These are phyloP conservation scores for Diaporthe humulicola DNA, from an alignment of 2,329 filamentous ascomycete species.

Conservation along the genomic window DNA sequence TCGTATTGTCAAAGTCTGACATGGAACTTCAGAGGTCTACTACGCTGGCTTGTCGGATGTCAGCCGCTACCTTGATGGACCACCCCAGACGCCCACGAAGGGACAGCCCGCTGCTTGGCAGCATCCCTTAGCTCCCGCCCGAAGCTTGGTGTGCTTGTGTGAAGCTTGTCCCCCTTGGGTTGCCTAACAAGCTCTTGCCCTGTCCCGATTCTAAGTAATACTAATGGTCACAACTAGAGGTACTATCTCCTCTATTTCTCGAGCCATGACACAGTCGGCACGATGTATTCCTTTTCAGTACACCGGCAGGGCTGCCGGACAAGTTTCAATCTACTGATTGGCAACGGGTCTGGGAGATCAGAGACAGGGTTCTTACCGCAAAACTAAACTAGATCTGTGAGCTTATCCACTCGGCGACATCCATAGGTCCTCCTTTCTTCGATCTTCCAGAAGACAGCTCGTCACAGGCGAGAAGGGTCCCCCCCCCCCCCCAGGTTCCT, in stretches of 20 bases:
- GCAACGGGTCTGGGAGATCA: background rate
- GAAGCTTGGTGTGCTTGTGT: background rate
- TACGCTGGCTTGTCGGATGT: background rate
- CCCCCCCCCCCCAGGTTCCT: no score
- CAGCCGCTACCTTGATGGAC: background rate
- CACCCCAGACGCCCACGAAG: background rate
- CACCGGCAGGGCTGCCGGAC: background rate
- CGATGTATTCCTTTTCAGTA: background rate
- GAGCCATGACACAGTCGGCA: background rate
- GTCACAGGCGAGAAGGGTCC: no score
- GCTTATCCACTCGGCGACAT: background rate
- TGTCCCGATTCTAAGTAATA: background rate
- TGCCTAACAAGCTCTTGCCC: background rate
- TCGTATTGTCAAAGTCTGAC: background rate
- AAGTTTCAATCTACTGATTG: background rate
- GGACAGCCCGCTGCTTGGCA: background rate
- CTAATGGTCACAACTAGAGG: background rate
- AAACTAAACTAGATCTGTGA: background rate
- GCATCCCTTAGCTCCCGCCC: background rate
- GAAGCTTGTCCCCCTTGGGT: background rate
- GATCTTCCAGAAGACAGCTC: background rate
- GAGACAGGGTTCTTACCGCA: background rate
- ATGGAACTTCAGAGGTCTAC: background rate
- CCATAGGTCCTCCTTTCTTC: background rate
- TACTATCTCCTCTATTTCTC: background rate